These are phyloP conservation scores for Pythium utonaiense DNA, from an alignment of 352 stramenopile species.

Conservation along the genomic window DNA sequence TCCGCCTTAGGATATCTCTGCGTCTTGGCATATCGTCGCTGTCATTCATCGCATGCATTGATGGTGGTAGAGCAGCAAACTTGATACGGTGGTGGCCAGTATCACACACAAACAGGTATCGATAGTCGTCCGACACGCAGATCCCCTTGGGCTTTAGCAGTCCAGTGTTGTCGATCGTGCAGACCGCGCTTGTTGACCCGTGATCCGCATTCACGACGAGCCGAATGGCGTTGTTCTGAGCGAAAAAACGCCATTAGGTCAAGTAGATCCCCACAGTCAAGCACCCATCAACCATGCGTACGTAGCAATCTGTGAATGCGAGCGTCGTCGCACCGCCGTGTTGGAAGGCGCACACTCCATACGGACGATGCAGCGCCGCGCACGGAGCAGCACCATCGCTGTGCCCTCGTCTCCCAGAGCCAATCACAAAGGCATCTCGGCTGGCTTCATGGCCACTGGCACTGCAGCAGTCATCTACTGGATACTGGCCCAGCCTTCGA, in stretches of 20 bases:
- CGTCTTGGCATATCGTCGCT: neutral
- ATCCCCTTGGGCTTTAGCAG: constrained; percentile 49
- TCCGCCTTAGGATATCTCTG: constrained; percentile 7
- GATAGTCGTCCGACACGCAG: constrained; percentile 31
- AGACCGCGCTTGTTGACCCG: neutral
- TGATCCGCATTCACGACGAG: neutral
- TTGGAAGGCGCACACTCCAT: constrained; percentile 29
- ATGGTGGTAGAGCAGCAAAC: constrained; percentile 33
- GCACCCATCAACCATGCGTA: neutral
- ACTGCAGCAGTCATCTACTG: no score
- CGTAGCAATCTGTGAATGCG: constrained; percentile 3
- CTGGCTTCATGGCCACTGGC: neutral
- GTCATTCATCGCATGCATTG: constrained; percentile 19
- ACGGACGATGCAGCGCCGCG: constrained; percentile 37
- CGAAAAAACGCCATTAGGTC: neutral
- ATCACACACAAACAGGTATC: constrained; percentile 53
- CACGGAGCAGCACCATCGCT: constrained; percentile 25
- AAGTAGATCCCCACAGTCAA: neutral
- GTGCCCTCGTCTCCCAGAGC: constrained; percentile 26
- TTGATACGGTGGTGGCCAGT: constrained; percentile 53
- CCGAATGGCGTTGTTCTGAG: constrained; percentile 5
- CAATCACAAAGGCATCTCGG: neutral
- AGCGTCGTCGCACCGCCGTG: neutral
- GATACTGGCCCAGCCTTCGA: no score
- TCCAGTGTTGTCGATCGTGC: constrained; percentile 25